These are phyloP conservation scores for Floccularia luteovirens DNA, from an alignment of 768 basidiomycete genomes.

Conservation along the genomic window DNA sequence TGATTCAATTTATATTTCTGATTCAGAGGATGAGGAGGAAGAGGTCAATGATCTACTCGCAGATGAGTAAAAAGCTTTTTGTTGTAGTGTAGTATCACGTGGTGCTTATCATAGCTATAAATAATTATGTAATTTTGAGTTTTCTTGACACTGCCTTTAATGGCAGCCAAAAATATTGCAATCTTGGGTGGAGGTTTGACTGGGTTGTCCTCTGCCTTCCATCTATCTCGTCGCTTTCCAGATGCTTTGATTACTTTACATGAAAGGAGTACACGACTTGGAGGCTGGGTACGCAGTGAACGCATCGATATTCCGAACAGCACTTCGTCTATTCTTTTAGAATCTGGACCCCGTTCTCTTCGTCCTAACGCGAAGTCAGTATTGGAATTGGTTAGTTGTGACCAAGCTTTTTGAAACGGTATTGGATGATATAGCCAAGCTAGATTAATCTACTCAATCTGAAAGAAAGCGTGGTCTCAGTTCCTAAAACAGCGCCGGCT, in stretches of 20 bases:
- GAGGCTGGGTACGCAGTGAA: constrained; percentile 82
- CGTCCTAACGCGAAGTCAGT: constrained; percentile 68
- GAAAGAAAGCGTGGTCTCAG: constrained; percentile 50
- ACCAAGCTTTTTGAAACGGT: constrained; percentile 1
- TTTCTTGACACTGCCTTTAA: too few species aligned
- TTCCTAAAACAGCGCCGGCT: constrained; percentile 59
- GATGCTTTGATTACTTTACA: constrained; percentile 53
- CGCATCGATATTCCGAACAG: constrained; percentile 31
- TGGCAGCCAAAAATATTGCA: constrained; percentile 34
- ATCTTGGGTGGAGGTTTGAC: constrained; percentile 78
- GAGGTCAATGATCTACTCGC: too few species aligned
- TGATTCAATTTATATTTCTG: too few species aligned
- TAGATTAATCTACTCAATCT: constrained; percentile 78
- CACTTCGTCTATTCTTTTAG: constrained; percentile 46
- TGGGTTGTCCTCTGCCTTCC: constrained; percentile 76
- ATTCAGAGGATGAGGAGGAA: too few species aligned
- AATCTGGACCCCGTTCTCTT: constrained; percentile 84
- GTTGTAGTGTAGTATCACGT: too few species aligned
- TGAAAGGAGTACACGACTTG: constrained; percentile 56
- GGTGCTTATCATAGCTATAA: too few species aligned
- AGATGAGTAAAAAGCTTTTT: too few species aligned
- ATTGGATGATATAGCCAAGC: constrained; percentile 7
- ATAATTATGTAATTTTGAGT: too few species aligned
- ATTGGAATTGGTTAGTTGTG: constrained; percentile 64
- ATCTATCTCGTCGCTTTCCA: constrained; percentile 64